Evolutionary conservation across 331 rosid species (phyloP), one percentile per base, ranked within the genome.

Genomic region (Telfairia occidentalis): DNA sequence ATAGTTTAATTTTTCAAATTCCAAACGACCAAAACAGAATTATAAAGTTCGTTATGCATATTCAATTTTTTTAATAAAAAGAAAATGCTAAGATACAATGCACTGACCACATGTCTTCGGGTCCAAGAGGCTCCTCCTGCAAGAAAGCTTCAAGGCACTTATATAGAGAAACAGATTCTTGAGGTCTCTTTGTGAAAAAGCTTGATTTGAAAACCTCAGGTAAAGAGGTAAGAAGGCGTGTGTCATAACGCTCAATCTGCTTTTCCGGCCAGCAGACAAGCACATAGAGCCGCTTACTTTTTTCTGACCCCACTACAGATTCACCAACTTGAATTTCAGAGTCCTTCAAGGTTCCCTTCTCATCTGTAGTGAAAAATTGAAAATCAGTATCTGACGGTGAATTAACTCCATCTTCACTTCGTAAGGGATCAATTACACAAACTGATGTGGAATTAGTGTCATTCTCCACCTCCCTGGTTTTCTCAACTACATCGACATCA

Each of bases 101-200:
- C 65, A 89, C 99, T 83, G 55, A 95, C 99, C 99, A 95, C 99
- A 95, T 95, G 83, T 95, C 99, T 82, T 95, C 97, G 11, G 99
- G 99, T 74, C 99, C 99, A 80, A 95, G 96, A 75, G 99, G 99
- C 82, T 95, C 99, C 89, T 92, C 96, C 83, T 85, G 96, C 89
- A 95, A 86, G 85, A 95, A 95, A 55, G 96, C 96, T 87, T 95
- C 97, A 74, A 95, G 96, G 88, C 99, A 95, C 82, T 87, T 88
- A 80, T 92, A 95, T 12, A 95, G 88, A 75, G 96, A 92, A 84
- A 85, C 90, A 54, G 96, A 65, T 78, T 92, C 99, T 80, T 88
- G 97, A 46, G 93, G 88, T 81, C 84, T 95, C 87, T 86, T 92
- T 3, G 86, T 81, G n/a, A 75, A 81, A 80, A 84, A 83, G 67